Evolutionary conservation across 1,284 basidiomycete species (phyloP).

Genomic region (Ganoderma leucocontextum): DNA sequence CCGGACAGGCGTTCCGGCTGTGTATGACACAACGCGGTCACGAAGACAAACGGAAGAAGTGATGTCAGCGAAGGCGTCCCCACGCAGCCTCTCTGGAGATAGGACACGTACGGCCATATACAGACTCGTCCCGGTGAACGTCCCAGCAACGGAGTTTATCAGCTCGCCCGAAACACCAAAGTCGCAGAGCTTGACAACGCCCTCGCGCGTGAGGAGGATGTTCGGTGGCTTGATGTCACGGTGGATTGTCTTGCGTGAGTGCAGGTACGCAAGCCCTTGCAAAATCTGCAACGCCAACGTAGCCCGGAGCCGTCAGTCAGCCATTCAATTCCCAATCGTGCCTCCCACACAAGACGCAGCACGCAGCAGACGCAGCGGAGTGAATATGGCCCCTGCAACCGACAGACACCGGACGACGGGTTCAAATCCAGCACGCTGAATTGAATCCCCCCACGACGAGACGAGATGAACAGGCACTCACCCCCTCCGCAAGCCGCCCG

Average conservation of each 20-base stretch:
- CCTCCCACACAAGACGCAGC: constrained; percentile 4
- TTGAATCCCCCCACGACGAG: neutral
- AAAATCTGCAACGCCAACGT: constrained; percentile 64
- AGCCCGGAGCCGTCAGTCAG: constrained; percentile 21
- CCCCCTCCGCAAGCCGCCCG: constrained; percentile 91
- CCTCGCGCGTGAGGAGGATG: constrained; percentile 87
- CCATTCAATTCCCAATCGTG: constrained; percentile 15
- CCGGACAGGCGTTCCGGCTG: constrained; percentile 95
- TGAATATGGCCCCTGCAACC: neutral
- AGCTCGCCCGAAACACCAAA: constrained; percentile 98
- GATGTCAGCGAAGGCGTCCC: constrained; percentile 15
- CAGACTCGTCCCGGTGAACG: constrained; percentile 96
- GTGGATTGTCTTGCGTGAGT: constrained; percentile 92
- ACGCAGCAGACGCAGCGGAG: constrained; percentile 8
- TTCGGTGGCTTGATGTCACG: constrained; percentile 99
- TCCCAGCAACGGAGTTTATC: constrained; percentile 90
- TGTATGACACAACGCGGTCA: constrained; percentile 21
- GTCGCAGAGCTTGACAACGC: constrained; percentile 92
- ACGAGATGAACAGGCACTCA: constrained; percentile 41
- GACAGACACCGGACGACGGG: neutral
- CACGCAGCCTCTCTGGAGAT: constrained; percentile 25
- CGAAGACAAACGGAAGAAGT: constrained; percentile 8
- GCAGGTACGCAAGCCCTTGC: constrained; percentile 92
- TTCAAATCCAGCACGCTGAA: neutral
- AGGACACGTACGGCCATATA: constrained; percentile 91